Percentiles rank a stretch among this genome's conserved stretches.
These are phyloP conservation scores for Mrakia blollopis DNA, from an alignment of 768 basidiomycete species.

Conservation along the genomic window DNA sequence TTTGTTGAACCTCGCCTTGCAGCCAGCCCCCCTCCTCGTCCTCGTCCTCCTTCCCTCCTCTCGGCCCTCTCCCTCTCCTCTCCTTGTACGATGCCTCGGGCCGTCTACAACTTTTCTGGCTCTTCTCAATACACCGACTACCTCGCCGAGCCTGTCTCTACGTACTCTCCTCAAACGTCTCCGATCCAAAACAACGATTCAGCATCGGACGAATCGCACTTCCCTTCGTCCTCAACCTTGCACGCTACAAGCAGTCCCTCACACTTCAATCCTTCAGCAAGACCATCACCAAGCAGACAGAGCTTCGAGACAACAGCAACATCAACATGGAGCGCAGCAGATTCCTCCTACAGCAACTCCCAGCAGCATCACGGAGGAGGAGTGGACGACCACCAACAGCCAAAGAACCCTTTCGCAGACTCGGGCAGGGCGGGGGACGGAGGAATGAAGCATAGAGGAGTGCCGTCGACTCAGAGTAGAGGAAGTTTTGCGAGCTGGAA, in stretches of 20 bases:
- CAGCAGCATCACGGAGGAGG: neutral
- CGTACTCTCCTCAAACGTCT: neutral
- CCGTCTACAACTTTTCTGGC: neutral
- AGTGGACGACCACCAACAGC: neutral
- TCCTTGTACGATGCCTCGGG: neutral
- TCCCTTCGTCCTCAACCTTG: neutral
- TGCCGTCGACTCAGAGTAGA: neutral
- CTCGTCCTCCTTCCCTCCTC: neutral
- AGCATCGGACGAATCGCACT: slow-evolving; percentile 11
- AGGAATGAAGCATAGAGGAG: slow-evolving; percentile 7
- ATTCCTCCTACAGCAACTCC: neutral
- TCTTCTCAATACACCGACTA: neutral
- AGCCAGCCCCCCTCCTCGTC: neutral
- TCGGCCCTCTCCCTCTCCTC: neutral
- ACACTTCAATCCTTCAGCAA: neutral
- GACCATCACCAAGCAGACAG: neutral
- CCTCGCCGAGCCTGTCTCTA: slow-evolving; percentile 3
- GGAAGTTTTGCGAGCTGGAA: slow-evolving; percentile 1
- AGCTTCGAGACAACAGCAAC: neutral
- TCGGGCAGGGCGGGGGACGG: neutral
- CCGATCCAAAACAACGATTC: neutral
- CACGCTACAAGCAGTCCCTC: neutral
- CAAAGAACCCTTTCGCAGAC: slow-evolving; percentile 9
- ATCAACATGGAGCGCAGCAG: neutral
- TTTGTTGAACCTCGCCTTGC: neutral